A percentile compares a stretch with the other conserved stretches of the same genome.
Evolutionary conservation across 768 basidiomycete species (phyloP).

Genomic region (Neoboletus brunneissimus): DNA sequence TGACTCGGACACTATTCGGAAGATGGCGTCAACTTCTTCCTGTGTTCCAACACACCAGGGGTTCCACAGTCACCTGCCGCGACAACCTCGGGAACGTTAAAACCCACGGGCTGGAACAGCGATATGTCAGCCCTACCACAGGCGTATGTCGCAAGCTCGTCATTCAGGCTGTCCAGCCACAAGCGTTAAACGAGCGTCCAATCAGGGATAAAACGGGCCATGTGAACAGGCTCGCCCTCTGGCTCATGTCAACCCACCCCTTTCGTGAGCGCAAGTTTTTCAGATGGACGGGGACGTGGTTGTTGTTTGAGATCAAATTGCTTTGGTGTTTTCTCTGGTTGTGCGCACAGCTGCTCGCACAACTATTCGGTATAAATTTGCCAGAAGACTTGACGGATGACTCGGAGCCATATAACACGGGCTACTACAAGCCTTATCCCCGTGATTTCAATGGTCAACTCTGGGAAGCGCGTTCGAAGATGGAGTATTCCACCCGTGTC

Average conservation of each 20-base stretch:
- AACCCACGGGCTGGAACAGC: conserved; percentile 10
- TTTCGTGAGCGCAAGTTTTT: background rate
- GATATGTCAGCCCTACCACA: conserved; percentile 18
- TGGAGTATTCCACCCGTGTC: conserved; percentile 12
- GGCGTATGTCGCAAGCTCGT: conserved; percentile 12
- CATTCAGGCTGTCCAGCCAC: conserved; percentile 13
- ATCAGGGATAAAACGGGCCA: conserved; percentile 1
- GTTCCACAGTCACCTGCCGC: conserved; percentile 2
- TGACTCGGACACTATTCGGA: too few relatives aligned
- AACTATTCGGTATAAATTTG: background rate
- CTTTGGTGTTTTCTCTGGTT: conserved; percentile 10
- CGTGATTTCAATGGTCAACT: conserved; percentile 13
- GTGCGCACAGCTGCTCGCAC: background rate
- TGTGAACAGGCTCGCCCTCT: conserved; percentile 14
- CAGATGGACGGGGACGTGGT: conserved; percentile 9
- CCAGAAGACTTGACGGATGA: background rate
- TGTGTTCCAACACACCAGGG: background rate
- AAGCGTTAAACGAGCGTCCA: background rate
- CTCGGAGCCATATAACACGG: background rate
- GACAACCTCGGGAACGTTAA: background rate
- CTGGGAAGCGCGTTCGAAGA: conserved; percentile 23
- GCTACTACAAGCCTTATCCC: background rate
- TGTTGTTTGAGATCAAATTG: conserved; percentile 6
- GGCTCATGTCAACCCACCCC: conserved; percentile 6
- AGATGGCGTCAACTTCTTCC: background rate